A percentile compares a stretch with the other conserved stretches of the same genome.
Conservation (phyloP, 345 rosid species). For the Populus nigra region DNA sequence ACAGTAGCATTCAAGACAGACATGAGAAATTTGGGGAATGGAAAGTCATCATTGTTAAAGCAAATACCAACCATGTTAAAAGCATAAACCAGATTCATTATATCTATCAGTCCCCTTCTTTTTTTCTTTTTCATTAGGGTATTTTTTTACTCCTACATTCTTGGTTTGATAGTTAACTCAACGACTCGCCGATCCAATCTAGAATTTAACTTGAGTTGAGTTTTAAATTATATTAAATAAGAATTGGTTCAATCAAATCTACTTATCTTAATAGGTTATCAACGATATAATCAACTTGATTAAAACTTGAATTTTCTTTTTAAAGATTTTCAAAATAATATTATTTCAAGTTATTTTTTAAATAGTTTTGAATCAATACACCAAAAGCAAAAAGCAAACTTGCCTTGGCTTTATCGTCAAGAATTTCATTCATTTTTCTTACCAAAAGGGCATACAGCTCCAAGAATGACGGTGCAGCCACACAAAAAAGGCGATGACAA, state of each 20-base stretch:
- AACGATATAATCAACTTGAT: no score
- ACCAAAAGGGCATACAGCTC: not conserved
- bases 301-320: fast-evolving
- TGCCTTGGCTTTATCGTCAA: not conserved
- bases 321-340: no score
- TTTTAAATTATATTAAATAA: no score
- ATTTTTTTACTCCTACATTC: no score
- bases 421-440: not conserved
- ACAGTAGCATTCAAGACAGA: slow-evolving; percentile 20
- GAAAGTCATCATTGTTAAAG: not conserved
- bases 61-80: not conserved
- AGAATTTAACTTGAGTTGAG: no score
- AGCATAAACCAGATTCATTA: not conserved
- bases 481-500: not conserved
- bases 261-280: no score
- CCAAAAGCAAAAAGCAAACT: not conserved
- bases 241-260: fast-evolving
- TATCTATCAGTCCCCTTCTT: no score
- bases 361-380: not conserved
- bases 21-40: slow-evolving; percentile 19
- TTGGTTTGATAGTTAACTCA: no score
- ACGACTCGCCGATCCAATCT: no score
- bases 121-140: no score
- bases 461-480: not conserved
- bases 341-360: no score